Evolutionary conservation across 2,329 filamentous ascomycete genomes (phyloP).

Genomic region (Orbilia brochopaga): DNA sequence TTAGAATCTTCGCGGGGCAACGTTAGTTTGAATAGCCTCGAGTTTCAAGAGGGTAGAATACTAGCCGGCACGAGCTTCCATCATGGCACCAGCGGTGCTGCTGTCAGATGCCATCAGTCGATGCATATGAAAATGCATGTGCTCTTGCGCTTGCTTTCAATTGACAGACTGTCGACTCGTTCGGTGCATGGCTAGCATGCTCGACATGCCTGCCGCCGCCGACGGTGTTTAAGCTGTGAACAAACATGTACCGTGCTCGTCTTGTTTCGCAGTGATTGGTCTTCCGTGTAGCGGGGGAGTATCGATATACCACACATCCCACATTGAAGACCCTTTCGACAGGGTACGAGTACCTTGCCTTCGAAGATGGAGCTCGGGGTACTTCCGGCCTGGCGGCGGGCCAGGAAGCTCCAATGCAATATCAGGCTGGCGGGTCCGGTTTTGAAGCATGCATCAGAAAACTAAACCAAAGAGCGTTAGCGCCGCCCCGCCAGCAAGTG

Average conservation of each 20-base stretch:
- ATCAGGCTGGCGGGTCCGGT: conserved; percentile 48
- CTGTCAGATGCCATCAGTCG: conserved; percentile 43
- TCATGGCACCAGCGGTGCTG: conserved; percentile 1
- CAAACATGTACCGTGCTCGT: conserved; percentile 18
- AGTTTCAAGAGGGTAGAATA: too few relatives aligned
- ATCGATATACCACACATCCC: conserved; percentile 50
- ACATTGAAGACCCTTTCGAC: conserved; percentile 44
- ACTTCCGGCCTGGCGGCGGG: conserved; percentile 18
- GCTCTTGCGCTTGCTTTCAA: conserved; percentile 4
- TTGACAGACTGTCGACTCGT: neutral
- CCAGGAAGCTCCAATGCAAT: conserved; percentile 39
- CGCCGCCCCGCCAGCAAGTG: conserved; percentile 30
- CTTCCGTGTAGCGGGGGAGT: conserved; percentile 33
- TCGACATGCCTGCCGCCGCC: conserved; percentile 6
- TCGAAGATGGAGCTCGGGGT: conserved; percentile 42
- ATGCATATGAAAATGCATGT: conserved; percentile 10
- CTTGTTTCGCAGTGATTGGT: conserved; percentile 39
- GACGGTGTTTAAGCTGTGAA: conserved; percentile 27
- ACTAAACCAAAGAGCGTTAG: conserved; percentile 46
- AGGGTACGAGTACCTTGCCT: conserved; percentile 29
- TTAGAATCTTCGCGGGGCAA: too few relatives aligned
- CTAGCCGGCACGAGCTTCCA: neutral
- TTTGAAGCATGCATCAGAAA: conserved; percentile 42
- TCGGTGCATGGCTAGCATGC: neutral
- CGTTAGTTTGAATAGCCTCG: neutral